Percentiles rank a stretch among this genome's conserved stretches.
Evolutionary conservation across 148 eudicot genomes (phyloP).

Genomic region (Limonium bicolor): DNA sequence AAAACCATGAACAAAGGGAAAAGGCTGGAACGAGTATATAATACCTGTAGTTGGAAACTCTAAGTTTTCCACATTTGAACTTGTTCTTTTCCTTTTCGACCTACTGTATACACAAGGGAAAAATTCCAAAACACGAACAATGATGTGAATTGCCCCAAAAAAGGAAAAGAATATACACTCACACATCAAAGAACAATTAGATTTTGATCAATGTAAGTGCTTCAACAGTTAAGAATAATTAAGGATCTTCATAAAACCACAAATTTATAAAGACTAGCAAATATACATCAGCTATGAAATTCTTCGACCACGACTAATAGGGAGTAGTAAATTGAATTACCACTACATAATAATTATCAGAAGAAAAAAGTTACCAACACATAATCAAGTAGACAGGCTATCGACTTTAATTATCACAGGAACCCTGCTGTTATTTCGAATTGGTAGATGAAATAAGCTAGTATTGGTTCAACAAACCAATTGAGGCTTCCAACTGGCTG

Average conservation of each 20-base stretch:
- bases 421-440: no score
- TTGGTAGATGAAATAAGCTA: no score
- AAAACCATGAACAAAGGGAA: not conserved
- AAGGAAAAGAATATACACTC: not conserved
- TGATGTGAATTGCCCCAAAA: not conserved
- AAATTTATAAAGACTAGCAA: no score
- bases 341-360: no score
- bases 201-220: not conserved
- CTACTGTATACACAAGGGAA: conserved; percentile 17
- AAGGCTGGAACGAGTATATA: not conserved
- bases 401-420: no score
- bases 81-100: conserved; percentile 73
- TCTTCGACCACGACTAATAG: no score
- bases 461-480: no score
- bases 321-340: no score
- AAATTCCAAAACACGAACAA: not conserved
- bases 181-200: conserved; percentile 1
- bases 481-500: no score
- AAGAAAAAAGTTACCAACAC: no score
- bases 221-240: not conserved
- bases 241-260: not conserved
- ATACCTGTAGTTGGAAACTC: conserved; percentile 66
- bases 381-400: no score
- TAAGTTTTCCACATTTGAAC: conserved; percentile 57
- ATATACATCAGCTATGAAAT: no score